phyloP scores from a whole-genome alignment of 2,329 filamentous ascomycete species.

The Trichoderma cornu-damae region DNA sequence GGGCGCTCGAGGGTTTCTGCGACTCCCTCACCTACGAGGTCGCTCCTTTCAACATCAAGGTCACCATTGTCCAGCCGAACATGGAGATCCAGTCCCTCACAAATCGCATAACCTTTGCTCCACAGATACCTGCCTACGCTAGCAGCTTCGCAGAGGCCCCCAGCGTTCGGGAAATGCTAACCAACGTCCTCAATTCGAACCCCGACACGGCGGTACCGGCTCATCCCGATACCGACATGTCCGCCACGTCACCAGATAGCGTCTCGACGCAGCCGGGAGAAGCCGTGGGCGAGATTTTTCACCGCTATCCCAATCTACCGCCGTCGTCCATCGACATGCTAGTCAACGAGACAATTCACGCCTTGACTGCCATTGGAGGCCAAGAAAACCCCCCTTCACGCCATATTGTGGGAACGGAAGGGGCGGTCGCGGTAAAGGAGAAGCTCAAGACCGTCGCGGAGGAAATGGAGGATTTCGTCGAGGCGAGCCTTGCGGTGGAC shows the following conservation, averaged over 20 bases:
- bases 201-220: constrained; percentile 54
- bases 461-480: constrained; percentile 92
- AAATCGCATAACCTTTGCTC: constrained; percentile 79
- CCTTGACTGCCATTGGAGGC: constrained; percentile 84
- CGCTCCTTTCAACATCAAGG: constrained; percentile 91
- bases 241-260: constrained; percentile 31
- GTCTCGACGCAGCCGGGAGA: constrained; percentile 32
- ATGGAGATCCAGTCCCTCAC: constrained; percentile 86
- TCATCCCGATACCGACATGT: constrained; percentile 27
- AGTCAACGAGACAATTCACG: constrained; percentile 84
- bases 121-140: constrained; percentile 57
- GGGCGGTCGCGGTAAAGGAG: constrained; percentile 82
- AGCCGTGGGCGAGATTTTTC: constrained; percentile 46
- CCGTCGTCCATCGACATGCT: constrained; percentile 64
- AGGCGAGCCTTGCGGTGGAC: constrained; percentile 80
- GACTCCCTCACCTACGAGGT: constrained; percentile 95
- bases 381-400: constrained; percentile 93
- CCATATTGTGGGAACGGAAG: constrained; percentile 90
- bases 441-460: constrained; percentile 95
- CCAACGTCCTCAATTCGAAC: constrained; percentile 70
- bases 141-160: constrained; percentile 56
- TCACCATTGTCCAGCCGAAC: constrained; percentile 92
- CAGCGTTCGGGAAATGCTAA: constrained; percentile 75
- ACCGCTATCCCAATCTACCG: constrained; percentile 70
- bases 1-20: constrained; percentile 94